These are phyloP conservation scores for Aspergillus thermomutatus DNA, from an alignment of 2,329 filamentous ascomycete species.

Conservation along the genomic window DNA sequence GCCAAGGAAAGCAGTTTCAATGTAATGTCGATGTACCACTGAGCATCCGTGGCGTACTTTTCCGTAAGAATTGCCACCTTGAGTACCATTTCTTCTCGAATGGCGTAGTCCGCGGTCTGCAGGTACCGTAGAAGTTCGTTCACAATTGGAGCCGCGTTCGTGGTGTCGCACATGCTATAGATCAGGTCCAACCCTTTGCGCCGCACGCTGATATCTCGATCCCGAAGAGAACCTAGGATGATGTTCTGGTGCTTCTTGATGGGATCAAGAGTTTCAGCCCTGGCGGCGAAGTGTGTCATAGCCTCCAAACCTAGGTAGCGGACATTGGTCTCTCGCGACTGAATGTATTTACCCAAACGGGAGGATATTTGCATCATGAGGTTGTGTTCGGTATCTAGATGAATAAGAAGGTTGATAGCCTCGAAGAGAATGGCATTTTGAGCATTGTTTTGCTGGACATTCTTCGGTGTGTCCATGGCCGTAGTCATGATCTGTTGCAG, in stretches of 20 bases:
- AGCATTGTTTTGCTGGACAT: constrained; percentile 98
- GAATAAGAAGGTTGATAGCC: constrained; percentile 97
- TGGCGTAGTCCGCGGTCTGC: constrained; percentile 94
- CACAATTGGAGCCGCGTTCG: constrained; percentile 91
- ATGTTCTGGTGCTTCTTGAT: constrained; percentile 98
- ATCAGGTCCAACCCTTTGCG: constrained; percentile 92
- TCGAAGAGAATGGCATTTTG: constrained; percentile 98
- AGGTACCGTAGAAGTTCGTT: constrained; percentile 90
- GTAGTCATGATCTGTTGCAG: constrained; percentile 86
- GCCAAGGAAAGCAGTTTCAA: constrained; percentile 92
- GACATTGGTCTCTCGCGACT: constrained; percentile 95
- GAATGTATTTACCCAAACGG: constrained; percentile 89
- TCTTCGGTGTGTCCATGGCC: constrained; percentile 92
- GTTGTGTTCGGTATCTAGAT: constrained; percentile 89
- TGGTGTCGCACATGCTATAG: constrained; percentile 98
- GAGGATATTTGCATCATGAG: constrained; percentile 95
- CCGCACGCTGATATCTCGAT: constrained; percentile 94
- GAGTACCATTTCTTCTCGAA: constrained; percentile 97
- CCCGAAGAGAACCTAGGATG: constrained; percentile 88
- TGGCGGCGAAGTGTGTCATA: constrained; percentile 95
- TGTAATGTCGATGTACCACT: constrained; percentile 99
- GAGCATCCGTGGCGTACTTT: constrained; percentile 96
- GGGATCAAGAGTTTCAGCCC: constrained; percentile 88
- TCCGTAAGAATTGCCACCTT: constrained; percentile 98
- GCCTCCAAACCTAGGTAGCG: constrained; percentile 93